Evolutionary conservation across 2,329 filamentous ascomycete genomes (phyloP), one percentile per base, ranked within the genome.

Genomic region (Pezicula rhizophila): DNA sequence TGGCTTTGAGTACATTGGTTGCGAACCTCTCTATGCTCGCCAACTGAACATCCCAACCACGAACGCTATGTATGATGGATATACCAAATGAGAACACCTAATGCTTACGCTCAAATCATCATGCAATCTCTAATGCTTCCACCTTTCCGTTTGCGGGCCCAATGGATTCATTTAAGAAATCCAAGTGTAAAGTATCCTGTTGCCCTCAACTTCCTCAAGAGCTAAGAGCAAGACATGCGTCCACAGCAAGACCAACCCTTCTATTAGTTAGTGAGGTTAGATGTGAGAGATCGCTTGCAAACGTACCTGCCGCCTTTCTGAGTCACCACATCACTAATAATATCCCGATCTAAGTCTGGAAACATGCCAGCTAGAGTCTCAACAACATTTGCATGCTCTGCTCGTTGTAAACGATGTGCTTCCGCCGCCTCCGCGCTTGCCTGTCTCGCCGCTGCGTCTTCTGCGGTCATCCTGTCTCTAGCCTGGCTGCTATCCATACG

Each of bases 331-430:
- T 99, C 93, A 61, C 91, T 91, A 64, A 99, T 97, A 34, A 99
- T 79, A 43, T 99, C 95, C 61, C 83, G 82, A 66, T 99, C 93
- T 45, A 99, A 73, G 63, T 95, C 90, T 1, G 93, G 93, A 66
- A 99, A 99, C 93, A 99, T 99, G 59, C 89, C 87, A 42, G 89
- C 84, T 49, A 99, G 71, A 33, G 93, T 97, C 69, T 97, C 93
- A 2, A 97, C 92, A 7, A 99, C 84, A 59, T 90, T 92, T 47
- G 81, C 76, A 68, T 97, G 91, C 73, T 99, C 93, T 48, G 85
- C 84, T 33, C 83, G 77, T 57, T 93, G 84, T 52, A 97, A 81
- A 14, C 87, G 77, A 56, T 90, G 81, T 7, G 92, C 92, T 66
- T 99, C 88, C 8, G 92, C 92, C 6, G 80, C 81, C 67, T 97